Evolutionary conservation across 208 protist genomes (phyloP), one percentile per base, ranked within the genome.

Genomic region (Leishmania martiniquensis): DNA sequence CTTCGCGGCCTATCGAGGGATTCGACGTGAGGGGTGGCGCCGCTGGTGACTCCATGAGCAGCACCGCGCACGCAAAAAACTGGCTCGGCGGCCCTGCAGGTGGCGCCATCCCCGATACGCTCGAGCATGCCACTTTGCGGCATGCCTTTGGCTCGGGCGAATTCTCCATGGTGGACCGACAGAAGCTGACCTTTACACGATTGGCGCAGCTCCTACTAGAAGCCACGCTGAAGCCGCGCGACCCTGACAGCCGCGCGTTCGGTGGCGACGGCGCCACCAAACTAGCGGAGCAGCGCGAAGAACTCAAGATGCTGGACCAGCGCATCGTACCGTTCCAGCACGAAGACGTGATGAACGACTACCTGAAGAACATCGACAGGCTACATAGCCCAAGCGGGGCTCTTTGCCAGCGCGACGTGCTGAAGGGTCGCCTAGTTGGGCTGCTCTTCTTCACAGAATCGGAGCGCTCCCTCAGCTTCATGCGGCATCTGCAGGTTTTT

Each of bases 381-480:
- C 69, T 95, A 20, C 79, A 83, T 63, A 85, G 81, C 39, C 93
- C 93, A 1, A 91, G 87, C 6, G 93, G 93, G 1, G 80, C 86
- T 20, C 1, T 76, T 12, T 89, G 72, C 52, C 39, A 77, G 17
- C 80, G 85, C 10, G 87, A 90, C 49, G 66, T 94, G 69, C 85
- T 97, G n/a, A 78, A 88, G 73, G 93, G 93, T 10, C 84, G 91
- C 5, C 72, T 97, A 34, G 93, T 95, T 17, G 93, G 91, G 2
- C 70, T 95, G 0, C 85, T 95, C 68, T 97, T 93, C 81, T 97
- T 95, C 82, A 91, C 89, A 6, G 91, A 95, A 70, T 86, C 88
- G 57, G 89, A 95, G 73, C 86, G 90, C 32, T 91, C 85, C 39
- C 72, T 87, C 20, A 67, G 72, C 54, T 97, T 97, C 72, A 94